Evolutionary conservation across 805 yeast genomes (phyloP), one percentile per base, ranked within the genome.

Genomic region (Candida silvatica): DNA sequence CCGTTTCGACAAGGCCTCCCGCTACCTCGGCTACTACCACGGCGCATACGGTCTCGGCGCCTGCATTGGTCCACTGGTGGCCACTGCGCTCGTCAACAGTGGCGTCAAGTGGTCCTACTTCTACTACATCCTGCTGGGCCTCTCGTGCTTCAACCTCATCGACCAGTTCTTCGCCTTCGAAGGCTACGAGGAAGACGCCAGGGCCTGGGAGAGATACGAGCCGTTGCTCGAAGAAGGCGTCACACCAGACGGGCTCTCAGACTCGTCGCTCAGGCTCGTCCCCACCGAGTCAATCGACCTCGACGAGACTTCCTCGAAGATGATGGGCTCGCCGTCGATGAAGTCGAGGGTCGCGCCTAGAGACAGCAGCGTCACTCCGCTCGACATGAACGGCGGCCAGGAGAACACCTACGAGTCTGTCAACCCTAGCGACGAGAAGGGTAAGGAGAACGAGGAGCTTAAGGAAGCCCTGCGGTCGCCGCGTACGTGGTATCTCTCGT

Each of bases 21-120:
- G 67, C 35, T 62, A 71, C 38, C 63, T 80, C 56, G 83, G 88
- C 1, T 52, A 64, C 18, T 60, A 71, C 38, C 92, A 82, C 57
- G 88, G 84, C 1, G 49, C 64, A 11, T 82, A 80, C 52, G 94
- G 94, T 1, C 45, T 74, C 3, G 87, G 88, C 2, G 84, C 87
- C 1, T 75, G 83, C 31, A 43, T 77, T 1, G 68, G 85, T 2
- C 88, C 94, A 2, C 66, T 83, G 15, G 50, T 77, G 20, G 77
- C 80, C 3, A 72, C 84, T 0, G 55, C 66, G 1, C 61, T 78
- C 66, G 65, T 73, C 14, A 59, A 65, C 29, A 41, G 49, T 0
- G 76, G 74, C 3, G 49, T 66, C n/a, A 42, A 45, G 36, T 79
- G 85, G 85, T 61, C 72, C 47, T 62, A 48, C 38, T 72, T 59